Evolutionary conservation across 345 rosid genomes (phyloP), one percentile per base, ranked within the genome.

Genomic region (Microcos paniculata): DNA sequence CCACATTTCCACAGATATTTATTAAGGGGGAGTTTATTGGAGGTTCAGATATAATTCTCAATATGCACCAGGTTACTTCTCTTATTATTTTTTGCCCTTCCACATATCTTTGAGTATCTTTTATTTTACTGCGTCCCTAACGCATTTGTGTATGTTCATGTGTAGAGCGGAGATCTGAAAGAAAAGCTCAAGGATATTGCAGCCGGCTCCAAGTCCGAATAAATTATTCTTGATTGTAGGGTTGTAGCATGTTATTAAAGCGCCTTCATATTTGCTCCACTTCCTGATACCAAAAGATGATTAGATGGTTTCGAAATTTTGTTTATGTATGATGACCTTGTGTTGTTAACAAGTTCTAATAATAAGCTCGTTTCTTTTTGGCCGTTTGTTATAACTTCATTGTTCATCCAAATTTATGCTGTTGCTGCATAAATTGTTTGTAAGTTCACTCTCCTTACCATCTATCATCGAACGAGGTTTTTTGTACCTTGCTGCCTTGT

Each of bases 1-100:
- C 99, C 6, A 96, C 99, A 49, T 96, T 93, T 82, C 99, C 99
- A 2, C 98, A 93, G 80, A 83, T 96, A 76, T 93, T 96, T 81
- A 88, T 96, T 42, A 93, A 89, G 77, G 99, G 99, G 38, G 98
- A 96, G 84, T 93, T 96, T 71, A 76, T 92, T 64, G 99, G 99
- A 46, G 98, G 99, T 57, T 96, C 97, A 9, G 99, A 96, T 87
- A 92, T 96, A 79, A 84, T 93, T 73, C 87, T 96, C 75, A 90
- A 82, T 71, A 82, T 93, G 97, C 98, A 96, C 82, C 96, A 92
- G 98, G 99, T 93, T 73, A 73, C 6, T 35, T 61, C 73, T 45
- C 48, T 45, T 61, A 2, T 24, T 59, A 46, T 8, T 28, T 21
- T 28, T 30, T n/a, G 10, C 15, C 6, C 26, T 49, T 51, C 26